Percentiles rank a stretch among this genome's conserved stretches.
These are phyloP conservation scores for Ampelomyces quisqualis DNA, from an alignment of 2,329 filamentous ascomycete species.

Conservation along the genomic window DNA sequence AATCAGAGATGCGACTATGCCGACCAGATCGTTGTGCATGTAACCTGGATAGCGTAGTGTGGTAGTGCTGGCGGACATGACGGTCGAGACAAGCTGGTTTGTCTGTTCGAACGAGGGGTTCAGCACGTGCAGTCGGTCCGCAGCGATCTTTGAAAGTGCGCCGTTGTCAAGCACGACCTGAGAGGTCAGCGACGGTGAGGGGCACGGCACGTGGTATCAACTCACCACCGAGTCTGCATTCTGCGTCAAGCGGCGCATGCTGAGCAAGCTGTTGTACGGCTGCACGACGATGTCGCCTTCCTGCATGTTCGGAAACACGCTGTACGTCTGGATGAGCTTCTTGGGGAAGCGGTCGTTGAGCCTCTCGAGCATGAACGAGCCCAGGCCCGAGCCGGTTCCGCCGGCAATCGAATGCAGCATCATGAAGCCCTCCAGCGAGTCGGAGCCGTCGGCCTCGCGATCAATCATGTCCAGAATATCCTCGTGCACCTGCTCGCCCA, in stretches of 20 bases:
- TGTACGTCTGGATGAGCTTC: conserved; percentile 99
- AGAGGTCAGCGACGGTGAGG: conserved; percentile 27
- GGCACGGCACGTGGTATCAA: too few relatives aligned
- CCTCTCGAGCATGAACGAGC: conserved; percentile 89
- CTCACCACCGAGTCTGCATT: conserved; percentile 91
- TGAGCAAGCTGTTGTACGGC: conserved; percentile 94
- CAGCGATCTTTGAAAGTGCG: conserved; percentile 87
- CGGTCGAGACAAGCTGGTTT: conserved; percentile 90
- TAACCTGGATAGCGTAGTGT: conserved; percentile 96
- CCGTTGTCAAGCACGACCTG: conserved; percentile 90
- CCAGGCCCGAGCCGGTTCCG: conserved; percentile 92
- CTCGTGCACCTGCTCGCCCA: conserved; percentile 87
- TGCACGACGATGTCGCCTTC: conserved; percentile 93
- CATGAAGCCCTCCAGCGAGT: conserved; percentile 98
- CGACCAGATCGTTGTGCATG: conserved; percentile 99
- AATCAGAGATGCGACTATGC: conserved; percentile 92
- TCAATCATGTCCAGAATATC: conserved; percentile 99
- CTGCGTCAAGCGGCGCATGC: conserved; percentile 86
- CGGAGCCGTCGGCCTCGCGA: conserved; percentile 94
- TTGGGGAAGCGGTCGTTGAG: conserved; percentile 98
- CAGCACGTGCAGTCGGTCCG: conserved; percentile 90
- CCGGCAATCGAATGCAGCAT: conserved; percentile 97
- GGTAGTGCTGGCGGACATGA: conserved; percentile 98
- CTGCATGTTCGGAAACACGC: conserved; percentile 93
- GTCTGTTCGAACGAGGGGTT: conserved; percentile 96